Conservation (phyloP, 2,329 filamentous ascomycete genomes). For the Boeremia exigua region DNA sequence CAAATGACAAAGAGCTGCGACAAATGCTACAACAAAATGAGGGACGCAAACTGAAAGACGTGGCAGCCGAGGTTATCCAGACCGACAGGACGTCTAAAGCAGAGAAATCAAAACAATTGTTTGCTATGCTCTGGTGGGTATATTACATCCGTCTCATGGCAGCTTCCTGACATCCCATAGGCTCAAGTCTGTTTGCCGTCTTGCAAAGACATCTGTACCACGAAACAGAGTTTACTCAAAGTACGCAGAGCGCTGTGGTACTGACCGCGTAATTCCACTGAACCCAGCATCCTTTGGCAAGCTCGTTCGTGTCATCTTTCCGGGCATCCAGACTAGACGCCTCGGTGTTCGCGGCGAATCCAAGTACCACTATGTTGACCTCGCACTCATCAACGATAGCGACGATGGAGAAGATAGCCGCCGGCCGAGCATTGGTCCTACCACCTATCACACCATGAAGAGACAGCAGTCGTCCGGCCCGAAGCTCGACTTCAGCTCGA, state of each 20-base stretch:
- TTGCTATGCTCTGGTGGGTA: conserved; percentile 84
- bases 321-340: conserved; percentile 88
- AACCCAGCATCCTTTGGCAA: conserved; percentile 99
- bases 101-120: conserved; percentile 82
- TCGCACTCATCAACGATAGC: conserved; percentile 57
- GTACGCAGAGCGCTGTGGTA: conserved; percentile 91
- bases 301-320: conserved; percentile 93
- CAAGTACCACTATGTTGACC: conserved; percentile 87
- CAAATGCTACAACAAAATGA: conserved; percentile 75
- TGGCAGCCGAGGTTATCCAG: conserved; percentile 76
- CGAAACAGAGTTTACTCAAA: conserved; percentile 93
- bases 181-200: conserved; percentile 73
- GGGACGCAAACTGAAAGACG: conserved; percentile 70
- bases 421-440: conserved; percentile 29
- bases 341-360: conserved; percentile 94
- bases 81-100: conserved; percentile 82
- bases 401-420: conserved; percentile 36
- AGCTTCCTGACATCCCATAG: conserved; percentile 53
- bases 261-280: conserved; percentile 89
- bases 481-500: conserved; percentile 48
- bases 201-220: conserved; percentile 84
- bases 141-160: neutral
- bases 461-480: conserved; percentile 43
- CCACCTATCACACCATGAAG: conserved; percentile 31
- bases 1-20: conserved; percentile 81